Base-by-base conservation (phyloP, 257 asterid species). In the Henckelia pumila region DNA sequence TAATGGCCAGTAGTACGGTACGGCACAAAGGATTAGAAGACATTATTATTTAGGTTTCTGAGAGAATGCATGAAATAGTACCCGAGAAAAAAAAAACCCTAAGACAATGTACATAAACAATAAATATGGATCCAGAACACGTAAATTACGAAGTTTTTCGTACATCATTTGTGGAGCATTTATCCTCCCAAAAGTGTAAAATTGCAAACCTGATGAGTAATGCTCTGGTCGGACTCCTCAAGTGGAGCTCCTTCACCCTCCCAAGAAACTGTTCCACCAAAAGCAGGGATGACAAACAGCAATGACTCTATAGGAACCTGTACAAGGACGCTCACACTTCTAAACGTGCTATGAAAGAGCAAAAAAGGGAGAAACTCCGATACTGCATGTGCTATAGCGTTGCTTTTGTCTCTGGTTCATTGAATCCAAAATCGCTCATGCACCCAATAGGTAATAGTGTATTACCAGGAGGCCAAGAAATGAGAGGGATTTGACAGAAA, bases 251-350 rank as follows among this genome's bases (percentile, higher is more conserved):
- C 96, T 81, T 83, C 91, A 59, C 99, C 99, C 69, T 88, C 99
- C 99, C 97, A 94, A 33, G 99, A 91, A 70, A 94, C 97, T 14
- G 69, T 73, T 77, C 99, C 99, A 73, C 99, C 99, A 73, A 94
- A 94, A 73, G 99, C 95, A 59, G 99, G 89, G 75, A 88, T 88
- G 71, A 90, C 62, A 73, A 91, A 93, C 56, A 94, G 83, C 77
- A 94, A 72, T 1, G 97, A 88, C 78, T 94, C 99, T 72, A 95
- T 85, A 4, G 99, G 99, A 73, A 88, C 95, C 99, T 94, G 84
- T 66, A 55, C 19, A 78, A 68, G 33, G n/a, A 71, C 10, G 35
- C 69, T 40, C 16, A 70, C 21, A 71, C 16, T 33, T 23, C 55
- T 50, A 44, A 37, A 74, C 17, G 14, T 30, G 53, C 44, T 16